These are phyloP conservation scores for Phyllachora maydis DNA, from an alignment of 2,329 filamentous ascomycete genomes.

Conservation along the genomic window DNA sequence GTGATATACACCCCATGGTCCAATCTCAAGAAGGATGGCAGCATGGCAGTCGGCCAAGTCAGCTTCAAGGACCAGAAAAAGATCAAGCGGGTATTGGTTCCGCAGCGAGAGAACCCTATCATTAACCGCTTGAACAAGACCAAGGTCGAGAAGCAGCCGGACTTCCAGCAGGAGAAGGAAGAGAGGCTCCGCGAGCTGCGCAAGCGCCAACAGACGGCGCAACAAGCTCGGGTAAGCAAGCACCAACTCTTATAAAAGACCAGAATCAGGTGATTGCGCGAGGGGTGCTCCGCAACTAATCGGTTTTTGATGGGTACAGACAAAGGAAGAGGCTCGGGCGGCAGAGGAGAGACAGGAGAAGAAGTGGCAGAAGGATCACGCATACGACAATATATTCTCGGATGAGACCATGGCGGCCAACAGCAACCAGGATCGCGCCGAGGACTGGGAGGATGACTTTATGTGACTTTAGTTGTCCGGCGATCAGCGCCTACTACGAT, in stretches of 20 bases:
- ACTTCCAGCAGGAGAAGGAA: conserved; percentile 66
- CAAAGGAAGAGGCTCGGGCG: conserved; percentile 54
- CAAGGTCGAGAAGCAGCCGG: conserved; percentile 68
- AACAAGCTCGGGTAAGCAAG: conserved; percentile 39
- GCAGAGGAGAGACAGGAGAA: conserved; percentile 69
- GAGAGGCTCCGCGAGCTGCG: conserved; percentile 52
- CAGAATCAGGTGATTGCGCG: too few relatives aligned
- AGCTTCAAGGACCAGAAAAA: conserved; percentile 78
- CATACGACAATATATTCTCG: conserved; percentile 79
- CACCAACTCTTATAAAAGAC: too few relatives aligned
- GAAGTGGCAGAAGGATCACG: conserved; percentile 93
- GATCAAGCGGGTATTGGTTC: conserved; percentile 66
- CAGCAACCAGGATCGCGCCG: conserved; percentile 70
- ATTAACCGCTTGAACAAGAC: conserved; percentile 99
- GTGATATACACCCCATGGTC: conserved; percentile 94
- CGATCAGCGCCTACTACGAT: background rate
- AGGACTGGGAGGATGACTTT: conserved; percentile 77
- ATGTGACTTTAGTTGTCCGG: conserved; percentile 34
- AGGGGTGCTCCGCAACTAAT: too few relatives aligned
- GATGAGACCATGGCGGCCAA: conserved; percentile 59
- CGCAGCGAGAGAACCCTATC: conserved; percentile 67
- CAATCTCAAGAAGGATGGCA: conserved; percentile 86
- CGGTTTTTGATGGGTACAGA: conserved; percentile 27
- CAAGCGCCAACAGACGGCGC: conserved; percentile 44
- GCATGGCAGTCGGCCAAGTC: conserved; percentile 90